Percentiles rank a stretch among this genome's conserved stretches.
Conservation (phyloP, 495 filamentous ascomycete genomes). For the Talaromyces wortmannii region DNA sequence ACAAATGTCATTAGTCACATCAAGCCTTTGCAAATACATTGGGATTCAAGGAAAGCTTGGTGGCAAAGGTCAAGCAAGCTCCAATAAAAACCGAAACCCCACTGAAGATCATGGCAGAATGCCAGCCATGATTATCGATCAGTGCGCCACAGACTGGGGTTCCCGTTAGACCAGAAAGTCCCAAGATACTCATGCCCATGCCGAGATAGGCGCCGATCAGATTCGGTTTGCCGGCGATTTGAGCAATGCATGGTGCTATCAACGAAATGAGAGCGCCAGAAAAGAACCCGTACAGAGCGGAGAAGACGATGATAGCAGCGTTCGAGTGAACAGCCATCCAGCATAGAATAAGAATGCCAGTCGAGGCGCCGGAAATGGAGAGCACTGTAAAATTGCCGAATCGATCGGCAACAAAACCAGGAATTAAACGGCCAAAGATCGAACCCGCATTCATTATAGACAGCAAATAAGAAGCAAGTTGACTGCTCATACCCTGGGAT, state of each 20-base stretch:
- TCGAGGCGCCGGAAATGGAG: constrained; percentile 1
- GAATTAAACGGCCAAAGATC: constrained; percentile 15
- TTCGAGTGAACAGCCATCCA: constrained; percentile 19
- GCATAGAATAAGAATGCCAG: constrained; percentile 6
- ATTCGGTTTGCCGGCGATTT: constrained; percentile 9
- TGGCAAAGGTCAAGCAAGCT: background rate
- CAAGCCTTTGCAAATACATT: background rate
- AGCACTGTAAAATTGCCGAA: constrained; percentile 19
- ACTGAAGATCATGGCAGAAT: background rate
- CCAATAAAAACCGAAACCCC: background rate
- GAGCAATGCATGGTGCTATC: constrained; percentile 7
- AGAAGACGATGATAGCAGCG: constrained; percentile 49
- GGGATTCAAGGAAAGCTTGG: background rate
- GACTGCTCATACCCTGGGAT: constrained; percentile 4
- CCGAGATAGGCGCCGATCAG: constrained; percentile 56
- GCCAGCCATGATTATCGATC: constrained; percentile 9
- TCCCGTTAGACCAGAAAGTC: constrained; percentile 47
- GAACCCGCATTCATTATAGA: constrained; percentile 19
- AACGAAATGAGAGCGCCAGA: constrained; percentile 57
- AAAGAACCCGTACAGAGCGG: constrained; percentile 54
- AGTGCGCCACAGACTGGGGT: constrained; percentile 55
- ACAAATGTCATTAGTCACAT: background rate
- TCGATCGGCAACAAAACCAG: constrained; percentile 16
- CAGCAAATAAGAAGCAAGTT: constrained; percentile 15
- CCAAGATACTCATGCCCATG: constrained; percentile 43